Percentiles rank a stretch among this genome's conserved stretches.
These are phyloP conservation scores for Gilbertella persicaria DNA, from an alignment of 371 early-diverging fungal species.

Conservation along the genomic window DNA sequence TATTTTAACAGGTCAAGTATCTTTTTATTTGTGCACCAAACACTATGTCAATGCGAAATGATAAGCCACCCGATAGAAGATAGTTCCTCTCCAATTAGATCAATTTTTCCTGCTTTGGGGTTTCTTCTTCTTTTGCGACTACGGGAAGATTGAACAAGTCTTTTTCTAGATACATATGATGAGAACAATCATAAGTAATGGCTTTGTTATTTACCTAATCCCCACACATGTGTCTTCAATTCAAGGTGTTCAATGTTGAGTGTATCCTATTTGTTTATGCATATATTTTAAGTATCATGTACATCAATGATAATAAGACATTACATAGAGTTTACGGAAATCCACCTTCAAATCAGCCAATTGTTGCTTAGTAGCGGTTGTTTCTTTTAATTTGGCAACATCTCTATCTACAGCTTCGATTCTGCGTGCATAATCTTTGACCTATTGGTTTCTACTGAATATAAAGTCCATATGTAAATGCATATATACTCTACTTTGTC, in stretches of 20 bases:
- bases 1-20: not conserved
- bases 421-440: constrained; percentile 65
- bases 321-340: constrained; percentile 68
- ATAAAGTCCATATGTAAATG: not conserved
- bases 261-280: constrained; percentile 47
- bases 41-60: not conserved
- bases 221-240: constrained; percentile 78
- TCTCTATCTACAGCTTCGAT: constrained; percentile 74
- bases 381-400: constrained; percentile 57
- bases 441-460: too few species aligned
- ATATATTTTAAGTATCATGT: not conserved
- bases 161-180: too few species aligned
- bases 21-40: not conserved
- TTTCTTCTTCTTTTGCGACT: not conserved
- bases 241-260: constrained; percentile 75
- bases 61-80: not conserved
- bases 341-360: constrained; percentile 64
- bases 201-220: constrained; percentile 62
- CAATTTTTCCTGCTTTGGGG: not conserved
- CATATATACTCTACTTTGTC: constrained; percentile 53
- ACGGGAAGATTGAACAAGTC: constrained; percentile 6
- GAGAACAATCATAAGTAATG: too few species aligned
- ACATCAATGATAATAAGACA: not conserved
- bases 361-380: constrained; percentile 68
- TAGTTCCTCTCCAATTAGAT: not conserved